phyloP scores from a whole-genome alignment of 371 early-diverging fungal species.

The Dentiscutata heterogama region DNA sequence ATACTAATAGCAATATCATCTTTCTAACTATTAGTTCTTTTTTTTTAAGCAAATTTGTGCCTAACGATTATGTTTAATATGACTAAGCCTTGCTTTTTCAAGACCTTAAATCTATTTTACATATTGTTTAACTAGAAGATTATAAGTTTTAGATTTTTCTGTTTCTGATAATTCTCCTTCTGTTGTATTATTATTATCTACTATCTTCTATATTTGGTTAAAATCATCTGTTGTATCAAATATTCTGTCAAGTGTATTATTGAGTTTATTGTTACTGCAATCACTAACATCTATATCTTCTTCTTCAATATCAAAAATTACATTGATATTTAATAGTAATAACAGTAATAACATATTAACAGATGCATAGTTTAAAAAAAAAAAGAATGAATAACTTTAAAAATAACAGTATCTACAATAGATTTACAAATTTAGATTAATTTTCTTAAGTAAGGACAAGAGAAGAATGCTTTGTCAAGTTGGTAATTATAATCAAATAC shows the following conservation, averaged over 20 bases:
- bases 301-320: not conserved
- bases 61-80: not conserved
- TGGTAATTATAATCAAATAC: too few relatives aligned
- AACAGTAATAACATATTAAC: slow-evolving; percentile 9
- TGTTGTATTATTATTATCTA: not conserved
- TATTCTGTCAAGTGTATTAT: not conserved
- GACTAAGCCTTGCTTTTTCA: not conserved
- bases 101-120: slow-evolving; percentile 7
- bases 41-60: not conserved
- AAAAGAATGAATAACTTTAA: too few relatives aligned
- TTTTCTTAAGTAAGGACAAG: too few relatives aligned
- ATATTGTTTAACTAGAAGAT: slow-evolving; percentile 7
- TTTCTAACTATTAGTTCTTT: not conserved
- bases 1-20: not conserved
- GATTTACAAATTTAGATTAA: too few relatives aligned
- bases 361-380: too few relatives aligned
- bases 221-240: not conserved
- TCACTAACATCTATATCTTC: not conserved
- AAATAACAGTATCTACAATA: too few relatives aligned
- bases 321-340: not conserved
- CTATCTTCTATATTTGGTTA: not conserved
- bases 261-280: not conserved
- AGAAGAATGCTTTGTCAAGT: too few relatives aligned
- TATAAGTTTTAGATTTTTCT: slow-evolving; percentile 7
- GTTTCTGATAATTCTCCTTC: not conserved